A percentile compares a stretch with the other conserved stretches of the same genome.
Conservation (phyloP, 225 moss, liverwort and hornwort species). For the Rhytidiadelphus loreus region DNA sequence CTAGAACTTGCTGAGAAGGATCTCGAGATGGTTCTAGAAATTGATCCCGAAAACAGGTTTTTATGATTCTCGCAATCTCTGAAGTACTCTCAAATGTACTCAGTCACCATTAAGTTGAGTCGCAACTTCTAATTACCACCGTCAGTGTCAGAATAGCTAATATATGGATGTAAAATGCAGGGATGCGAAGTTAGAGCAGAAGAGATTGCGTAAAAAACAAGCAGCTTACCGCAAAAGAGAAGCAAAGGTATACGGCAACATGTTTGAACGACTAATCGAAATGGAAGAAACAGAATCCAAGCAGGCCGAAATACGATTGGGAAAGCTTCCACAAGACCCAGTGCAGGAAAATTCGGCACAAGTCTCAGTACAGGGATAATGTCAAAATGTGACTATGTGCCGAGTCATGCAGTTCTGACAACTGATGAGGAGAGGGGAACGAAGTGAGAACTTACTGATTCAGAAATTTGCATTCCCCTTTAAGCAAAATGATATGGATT, state of each 20-base stretch:
- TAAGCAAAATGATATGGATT: background rate
- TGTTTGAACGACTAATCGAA: slow-evolving; percentile 70
- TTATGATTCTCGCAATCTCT: background rate
- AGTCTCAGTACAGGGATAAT: slow-evolving; percentile 9
- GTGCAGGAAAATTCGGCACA: background rate
- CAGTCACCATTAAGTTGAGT: background rate
- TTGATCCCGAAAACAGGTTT: slow-evolving; percentile 64
- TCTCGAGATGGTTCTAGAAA: slow-evolving; percentile 54
- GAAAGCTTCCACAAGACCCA: background rate
- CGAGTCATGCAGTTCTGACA: background rate
- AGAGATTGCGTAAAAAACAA: slow-evolving; percentile 41
- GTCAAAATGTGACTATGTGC: background rate
- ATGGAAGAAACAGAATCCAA: slow-evolving; percentile 51
- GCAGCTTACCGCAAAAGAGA: slow-evolving; percentile 59
- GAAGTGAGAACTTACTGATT: background rate
- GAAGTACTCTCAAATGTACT: background rate
- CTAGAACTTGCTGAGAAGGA: slow-evolving; percentile 75
- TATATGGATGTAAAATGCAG: background rate
- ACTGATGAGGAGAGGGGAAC: background rate
- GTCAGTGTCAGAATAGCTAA: background rate
- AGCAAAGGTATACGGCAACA: slow-evolving; percentile 72
- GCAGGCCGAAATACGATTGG: background rate
- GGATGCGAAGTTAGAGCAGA: slow-evolving; percentile 34
- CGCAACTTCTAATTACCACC: slow-evolving; percentile 9
- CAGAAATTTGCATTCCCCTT: background rate